Evolutionary conservation across 2,329 filamentous ascomycete species (phyloP), one percentile per base, ranked within the genome.

Genomic region (Proliferodiscus dingleyae): DNA sequence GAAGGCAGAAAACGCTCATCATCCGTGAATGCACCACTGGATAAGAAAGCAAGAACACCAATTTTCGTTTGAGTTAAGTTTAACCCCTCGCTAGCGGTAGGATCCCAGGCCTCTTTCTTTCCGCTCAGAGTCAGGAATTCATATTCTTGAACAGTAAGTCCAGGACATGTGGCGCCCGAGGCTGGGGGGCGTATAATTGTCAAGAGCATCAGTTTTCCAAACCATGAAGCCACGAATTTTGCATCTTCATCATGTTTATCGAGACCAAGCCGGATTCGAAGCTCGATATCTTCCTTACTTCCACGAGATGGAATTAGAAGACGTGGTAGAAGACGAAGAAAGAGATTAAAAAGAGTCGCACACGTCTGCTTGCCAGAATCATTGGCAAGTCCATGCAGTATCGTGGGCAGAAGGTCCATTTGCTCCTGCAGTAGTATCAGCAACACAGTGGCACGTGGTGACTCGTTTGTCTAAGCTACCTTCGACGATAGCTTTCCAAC

Each of bases 21-120:
- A 50, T 96, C 89, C 0, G 72, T 82, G 65, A 98, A 97, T 5
- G 90, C 82, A 4, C 88, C 89, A 60, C 88, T 95, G 2, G 86
- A 81, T 16, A 98, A 70, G 44, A 97, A 81, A 18, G 74, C 79
- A 4, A 85, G 74, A 4, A 80, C 79, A 37, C 81, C 78, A 3
- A 81, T 74, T 60, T 90, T 89, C 3, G 83, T 83, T 56, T 87
- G 80, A 1, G 78, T 72, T 28, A 90, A 65, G 55, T 82, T 86
- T 42, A 88, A 65, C 0, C 83, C 79, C 57, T 83, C 71, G 53
- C 72, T 67, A 54, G 73, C 58, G 57, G 72, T 67, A 53, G 80
- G 74, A 51, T 82, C 80, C 77, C 85, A 90, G 1, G 80, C 80
- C 37, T 83, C 81, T 5, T 80, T 77, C 58, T 85, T 88, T 36